Evolutionary conservation across 805 yeast genomes (phyloP).

Genomic region (Saturnispora silvae): DNA sequence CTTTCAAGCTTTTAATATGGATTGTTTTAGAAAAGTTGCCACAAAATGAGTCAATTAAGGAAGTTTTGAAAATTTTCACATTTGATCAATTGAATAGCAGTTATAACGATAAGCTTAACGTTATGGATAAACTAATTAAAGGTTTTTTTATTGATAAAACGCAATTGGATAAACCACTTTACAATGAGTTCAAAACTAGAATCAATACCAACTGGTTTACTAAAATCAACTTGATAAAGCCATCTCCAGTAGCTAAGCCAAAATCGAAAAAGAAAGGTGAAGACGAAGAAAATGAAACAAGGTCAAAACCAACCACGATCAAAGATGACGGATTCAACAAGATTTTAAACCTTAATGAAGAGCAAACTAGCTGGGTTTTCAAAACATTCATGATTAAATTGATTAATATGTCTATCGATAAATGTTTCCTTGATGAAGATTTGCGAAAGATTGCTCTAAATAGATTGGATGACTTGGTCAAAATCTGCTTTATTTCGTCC

Average conservation of each 20-base stretch:
- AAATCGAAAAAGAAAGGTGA: conserved; percentile 5
- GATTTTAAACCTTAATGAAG: conserved; percentile 32
- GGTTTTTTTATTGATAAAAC: conserved; percentile 20
- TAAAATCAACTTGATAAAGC: neutral
- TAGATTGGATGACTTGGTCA: conserved; percentile 54
- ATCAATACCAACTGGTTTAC: conserved; percentile 17
- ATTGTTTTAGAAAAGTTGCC: conserved; percentile 24
- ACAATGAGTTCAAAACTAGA: conserved; percentile 19
- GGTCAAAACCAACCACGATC: conserved; percentile 13
- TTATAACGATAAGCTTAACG: conserved; percentile 14
- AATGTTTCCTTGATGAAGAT: conserved; percentile 29
- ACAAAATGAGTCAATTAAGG: conserved; percentile 13
- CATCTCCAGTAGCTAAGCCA: neutral
- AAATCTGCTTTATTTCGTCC: conserved; percentile 71
- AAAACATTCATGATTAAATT: conserved; percentile 38
- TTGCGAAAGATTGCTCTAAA: conserved; percentile 33
- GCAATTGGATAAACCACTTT: conserved; percentile 16
- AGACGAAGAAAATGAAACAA: conserved; percentile 18
- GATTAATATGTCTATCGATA: conserved; percentile 32
- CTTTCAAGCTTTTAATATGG: conserved; percentile 22
- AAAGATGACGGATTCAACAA: conserved; percentile 2
- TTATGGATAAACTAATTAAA: conserved; percentile 23
- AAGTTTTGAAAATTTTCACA: conserved; percentile 17
- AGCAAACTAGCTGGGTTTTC: conserved; percentile 50
- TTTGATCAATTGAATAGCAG: conserved; percentile 13